These are phyloP conservation scores for Abelmoschus esculentus DNA, from an alignment of 345 rosid species.

Conservation along the genomic window DNA sequence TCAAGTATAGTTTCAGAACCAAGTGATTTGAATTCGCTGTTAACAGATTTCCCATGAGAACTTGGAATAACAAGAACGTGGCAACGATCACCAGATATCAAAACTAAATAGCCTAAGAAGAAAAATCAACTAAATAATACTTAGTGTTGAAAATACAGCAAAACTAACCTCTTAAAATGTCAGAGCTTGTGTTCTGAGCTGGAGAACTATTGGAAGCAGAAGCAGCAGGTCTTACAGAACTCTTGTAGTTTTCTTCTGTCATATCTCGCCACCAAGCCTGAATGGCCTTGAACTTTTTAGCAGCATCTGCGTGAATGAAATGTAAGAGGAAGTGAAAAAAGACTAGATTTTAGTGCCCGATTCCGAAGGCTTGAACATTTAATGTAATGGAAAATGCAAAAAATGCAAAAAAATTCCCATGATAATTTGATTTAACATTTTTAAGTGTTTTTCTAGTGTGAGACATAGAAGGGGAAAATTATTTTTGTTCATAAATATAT, in stretches of 20 bases:
- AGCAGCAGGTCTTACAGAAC: constrained; percentile 28
- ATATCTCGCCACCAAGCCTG: constrained; percentile 93
- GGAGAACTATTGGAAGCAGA: constrained; percentile 24
- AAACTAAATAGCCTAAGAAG: background rate
- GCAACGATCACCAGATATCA: background rate
- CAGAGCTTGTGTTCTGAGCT: constrained; percentile 21
- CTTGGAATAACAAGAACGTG: background rate
- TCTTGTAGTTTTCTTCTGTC: constrained; percentile 46
- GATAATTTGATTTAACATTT: background rate
- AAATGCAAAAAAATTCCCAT: background rate
- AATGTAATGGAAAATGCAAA: background rate
- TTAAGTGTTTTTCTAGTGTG: no score
- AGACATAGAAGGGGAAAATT: no score
- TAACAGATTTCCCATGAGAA: background rate
- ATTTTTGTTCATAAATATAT: no score
- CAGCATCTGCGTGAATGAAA: constrained; percentile 45
- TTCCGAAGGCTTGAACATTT: background rate
- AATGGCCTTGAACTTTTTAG: constrained; percentile 62
- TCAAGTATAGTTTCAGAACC: background rate
- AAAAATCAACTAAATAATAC: background rate
- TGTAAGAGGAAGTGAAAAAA: background rate
- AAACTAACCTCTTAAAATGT: constrained; percentile 39
- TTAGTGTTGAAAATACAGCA: background rate
- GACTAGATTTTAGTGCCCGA: background rate
- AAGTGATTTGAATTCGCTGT: background rate